Percentiles rank a stretch among this genome's conserved stretches.
These are phyloP conservation scores for Sclerotinia sclerotiorum DNA, from an alignment of 2,329 filamentous ascomycete genomes.

Conservation along the genomic window DNA sequence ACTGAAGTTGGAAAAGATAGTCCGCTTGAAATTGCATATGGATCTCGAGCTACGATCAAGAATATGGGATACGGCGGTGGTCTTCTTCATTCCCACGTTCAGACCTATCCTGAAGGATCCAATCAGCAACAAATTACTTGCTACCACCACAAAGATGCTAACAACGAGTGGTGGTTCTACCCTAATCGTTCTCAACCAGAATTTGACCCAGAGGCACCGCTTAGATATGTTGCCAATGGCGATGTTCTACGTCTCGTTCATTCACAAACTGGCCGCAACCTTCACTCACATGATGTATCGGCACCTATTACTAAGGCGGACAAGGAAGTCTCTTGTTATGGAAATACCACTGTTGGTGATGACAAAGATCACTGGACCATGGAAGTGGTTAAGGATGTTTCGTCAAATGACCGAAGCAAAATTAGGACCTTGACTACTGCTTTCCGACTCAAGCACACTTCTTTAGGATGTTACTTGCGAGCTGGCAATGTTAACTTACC, in stretches of 20 bases:
- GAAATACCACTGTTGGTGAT: slow-evolving; percentile 91
- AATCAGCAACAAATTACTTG: slow-evolving; percentile 95
- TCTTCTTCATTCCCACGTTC: slow-evolving; percentile 91
- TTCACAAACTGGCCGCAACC: slow-evolving; percentile 91
- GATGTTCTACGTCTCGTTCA: slow-evolving; percentile 85
- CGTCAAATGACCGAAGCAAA: slow-evolving; percentile 72
- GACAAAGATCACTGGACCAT: slow-evolving; percentile 97
- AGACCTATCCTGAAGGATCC: slow-evolving; percentile 94
- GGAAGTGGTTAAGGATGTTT: slow-evolving; percentile 87
- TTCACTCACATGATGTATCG: slow-evolving; percentile 89
- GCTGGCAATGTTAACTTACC: slow-evolving; percentile 95
- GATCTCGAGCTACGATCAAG: slow-evolving; percentile 89
- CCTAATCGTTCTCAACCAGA: slow-evolving; percentile 78
- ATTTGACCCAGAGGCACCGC: slow-evolving; percentile 69
- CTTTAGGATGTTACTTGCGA: slow-evolving; percentile 87
- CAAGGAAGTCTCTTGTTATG: slow-evolving; percentile 92
- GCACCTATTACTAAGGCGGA: slow-evolving; percentile 88
- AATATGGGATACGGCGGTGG: slow-evolving; percentile 99
- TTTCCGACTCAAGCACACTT: slow-evolving; percentile 81
- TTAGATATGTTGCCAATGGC: slow-evolving; percentile 74
- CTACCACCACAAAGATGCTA: slow-evolving; percentile 99
- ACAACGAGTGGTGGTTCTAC: slow-evolving; percentile 99
- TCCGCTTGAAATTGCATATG: slow-evolving; percentile 85
- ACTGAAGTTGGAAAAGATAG: slow-evolving; percentile 94
- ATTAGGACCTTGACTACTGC: slow-evolving; percentile 90